Conservation (phyloP, 176 grass and related monocot species). For the Carex pumila region DNA sequence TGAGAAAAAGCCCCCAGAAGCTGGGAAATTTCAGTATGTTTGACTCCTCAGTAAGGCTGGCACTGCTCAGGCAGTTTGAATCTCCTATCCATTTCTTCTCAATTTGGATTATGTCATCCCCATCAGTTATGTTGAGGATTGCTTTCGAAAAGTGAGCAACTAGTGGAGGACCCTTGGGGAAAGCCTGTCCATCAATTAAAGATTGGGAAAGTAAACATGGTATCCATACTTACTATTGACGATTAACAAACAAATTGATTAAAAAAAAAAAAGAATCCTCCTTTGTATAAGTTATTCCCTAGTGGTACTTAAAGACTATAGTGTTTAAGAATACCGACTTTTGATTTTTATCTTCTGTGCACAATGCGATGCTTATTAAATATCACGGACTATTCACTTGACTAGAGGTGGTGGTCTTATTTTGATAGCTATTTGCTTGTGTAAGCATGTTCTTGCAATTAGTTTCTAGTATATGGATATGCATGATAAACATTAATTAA, state of each 20-base stretch:
- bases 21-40: conserved; percentile 36
- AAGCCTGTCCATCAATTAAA: conserved; percentile 9
- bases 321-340: too few relatives aligned
- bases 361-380: too few relatives aligned
- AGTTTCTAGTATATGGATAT: background rate
- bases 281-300: too few relatives aligned
- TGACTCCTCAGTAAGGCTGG: conserved; percentile 19
- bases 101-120: conserved; percentile 34
- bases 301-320: too few relatives aligned
- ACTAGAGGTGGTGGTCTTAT: too few relatives aligned
- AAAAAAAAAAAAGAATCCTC: too few relatives aligned
- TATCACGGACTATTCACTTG: too few relatives aligned
- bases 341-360: too few relatives aligned
- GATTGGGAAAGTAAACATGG: background rate
- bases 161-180: conserved; percentile 51
- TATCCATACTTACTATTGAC: background rate
- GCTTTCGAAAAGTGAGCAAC: conserved; percentile 51
- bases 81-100: conserved; percentile 61
- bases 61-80: background rate
- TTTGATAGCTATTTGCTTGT: background rate
- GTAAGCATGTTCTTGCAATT: background rate
- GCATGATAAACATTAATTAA: background rate
- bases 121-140: conserved; percentile 50
- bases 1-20: conserved; percentile 74
- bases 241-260: too few relatives aligned